phyloP scores from a whole-genome alignment of 148 eudicot species.

The Persicaria tinctoria region DNA sequence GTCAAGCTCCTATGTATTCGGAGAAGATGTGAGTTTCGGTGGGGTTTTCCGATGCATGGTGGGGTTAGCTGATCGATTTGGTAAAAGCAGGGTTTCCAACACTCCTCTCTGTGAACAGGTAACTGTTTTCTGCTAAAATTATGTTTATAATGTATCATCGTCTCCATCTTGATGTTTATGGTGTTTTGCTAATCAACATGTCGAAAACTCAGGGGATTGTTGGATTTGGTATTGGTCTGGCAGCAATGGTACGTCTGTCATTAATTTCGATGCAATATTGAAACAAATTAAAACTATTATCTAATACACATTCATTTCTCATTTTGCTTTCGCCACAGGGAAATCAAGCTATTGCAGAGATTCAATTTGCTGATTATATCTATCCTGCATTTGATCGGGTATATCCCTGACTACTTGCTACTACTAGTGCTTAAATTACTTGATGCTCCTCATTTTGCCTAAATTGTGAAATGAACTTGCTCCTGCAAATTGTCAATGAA shows the following conservation, averaged over 20 bases:
- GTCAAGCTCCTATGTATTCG: too few relatives aligned
- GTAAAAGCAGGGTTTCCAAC: constrained; percentile 74
- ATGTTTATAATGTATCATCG: neutral
- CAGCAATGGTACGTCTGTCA: constrained; percentile 67
- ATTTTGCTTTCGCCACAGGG: constrained; percentile 33
- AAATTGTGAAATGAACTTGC: too few relatives aligned
- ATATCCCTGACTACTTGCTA: neutral
- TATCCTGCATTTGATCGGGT: constrained; percentile 97
- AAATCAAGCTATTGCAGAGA: constrained; percentile 89
- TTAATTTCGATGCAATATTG: neutral
- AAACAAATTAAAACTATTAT: neutral
- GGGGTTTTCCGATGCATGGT: too few relatives aligned
- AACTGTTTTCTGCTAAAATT: neutral
- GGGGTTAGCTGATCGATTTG: constrained; percentile 73
- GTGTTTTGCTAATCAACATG: neutral
- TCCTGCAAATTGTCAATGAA: too few relatives aligned
- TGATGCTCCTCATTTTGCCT: too few relatives aligned
- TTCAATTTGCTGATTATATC: constrained; percentile 95
- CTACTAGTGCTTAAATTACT: too few relatives aligned
- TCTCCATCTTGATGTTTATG: neutral
- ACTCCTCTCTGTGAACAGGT: constrained; percentile 99
- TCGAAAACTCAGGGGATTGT: constrained; percentile 60
- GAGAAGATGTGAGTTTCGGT: too few relatives aligned
- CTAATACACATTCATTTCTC: neutral
- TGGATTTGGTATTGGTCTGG: constrained; percentile 89